These are phyloP conservation scores for Apiospora aurea DNA, from an alignment of 2,329 filamentous ascomycete species.

Conservation along the genomic window DNA sequence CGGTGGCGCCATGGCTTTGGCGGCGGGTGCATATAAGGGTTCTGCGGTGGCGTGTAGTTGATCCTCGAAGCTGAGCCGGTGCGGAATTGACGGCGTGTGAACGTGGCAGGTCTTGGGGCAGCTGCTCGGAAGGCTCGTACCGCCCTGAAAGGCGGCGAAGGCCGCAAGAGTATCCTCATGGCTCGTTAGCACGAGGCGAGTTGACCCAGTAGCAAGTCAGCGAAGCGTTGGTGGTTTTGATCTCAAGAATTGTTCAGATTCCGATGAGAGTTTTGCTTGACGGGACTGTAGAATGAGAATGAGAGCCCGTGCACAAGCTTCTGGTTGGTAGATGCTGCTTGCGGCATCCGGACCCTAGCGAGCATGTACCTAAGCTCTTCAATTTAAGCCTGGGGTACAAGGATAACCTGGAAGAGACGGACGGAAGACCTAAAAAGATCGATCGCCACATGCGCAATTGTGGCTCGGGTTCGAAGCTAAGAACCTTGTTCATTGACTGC, in stretches of 20 bases:
- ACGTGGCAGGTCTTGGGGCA: background rate
- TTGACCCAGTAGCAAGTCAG: background rate
- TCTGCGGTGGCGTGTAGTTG: constrained; percentile 24
- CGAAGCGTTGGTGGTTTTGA: background rate
- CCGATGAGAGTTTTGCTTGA: background rate
- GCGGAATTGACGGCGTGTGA: constrained; percentile 17
- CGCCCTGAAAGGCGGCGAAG: constrained; percentile 12
- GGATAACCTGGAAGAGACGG: too few relatives aligned
- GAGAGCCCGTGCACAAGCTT: constrained; percentile 7
- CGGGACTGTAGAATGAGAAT: background rate
- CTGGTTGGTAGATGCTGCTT: background rate
- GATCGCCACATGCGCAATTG: background rate
- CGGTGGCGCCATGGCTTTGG: constrained; percentile 24
- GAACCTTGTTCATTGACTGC: background rate
- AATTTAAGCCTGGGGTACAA: background rate
- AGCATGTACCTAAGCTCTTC: background rate
- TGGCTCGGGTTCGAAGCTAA: constrained; percentile 2
- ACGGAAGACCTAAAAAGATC: background rate
- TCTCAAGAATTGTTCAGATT: background rate
- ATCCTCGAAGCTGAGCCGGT: background rate
- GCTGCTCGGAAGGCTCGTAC: background rate
- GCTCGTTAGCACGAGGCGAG: background rate
- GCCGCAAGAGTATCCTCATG: constrained; percentile 16
- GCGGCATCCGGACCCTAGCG: background rate
- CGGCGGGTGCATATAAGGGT: constrained; percentile 13